These are phyloP conservation scores for Ceratocystis variospora DNA, from an alignment of 2,329 filamentous ascomycete species.

Conservation along the genomic window DNA sequence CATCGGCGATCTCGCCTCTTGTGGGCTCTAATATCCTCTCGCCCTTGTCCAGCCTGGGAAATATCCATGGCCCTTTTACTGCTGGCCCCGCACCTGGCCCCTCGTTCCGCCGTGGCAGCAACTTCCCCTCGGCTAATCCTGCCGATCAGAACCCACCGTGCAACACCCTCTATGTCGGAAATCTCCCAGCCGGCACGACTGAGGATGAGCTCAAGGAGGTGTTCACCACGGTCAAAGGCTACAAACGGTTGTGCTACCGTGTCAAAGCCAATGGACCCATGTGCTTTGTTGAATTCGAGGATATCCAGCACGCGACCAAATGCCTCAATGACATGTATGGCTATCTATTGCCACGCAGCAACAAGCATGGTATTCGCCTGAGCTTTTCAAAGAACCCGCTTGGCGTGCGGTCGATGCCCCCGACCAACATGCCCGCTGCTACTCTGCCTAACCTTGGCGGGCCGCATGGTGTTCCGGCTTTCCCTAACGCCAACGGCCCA, in stretches of 20 bases:
- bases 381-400: slow-evolving; percentile 97
- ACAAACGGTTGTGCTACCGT: slow-evolving; percentile 87
- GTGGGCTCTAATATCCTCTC: slow-evolving; percentile 37
- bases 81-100: slow-evolving; percentile 6
- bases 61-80: neutral
- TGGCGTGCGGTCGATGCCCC: slow-evolving; percentile 69
- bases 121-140: slow-evolving; percentile 77
- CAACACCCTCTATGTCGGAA: slow-evolving; percentile 97
- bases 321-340: slow-evolving; percentile 83
- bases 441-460: slow-evolving; percentile 30
- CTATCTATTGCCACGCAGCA: slow-evolving; percentile 71
- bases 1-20: slow-evolving; percentile 22
- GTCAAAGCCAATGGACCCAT: slow-evolving; percentile 93
- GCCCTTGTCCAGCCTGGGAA: slow-evolving; percentile 23
- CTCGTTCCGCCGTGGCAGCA: slow-evolving; percentile 24
- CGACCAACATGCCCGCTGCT: neutral
- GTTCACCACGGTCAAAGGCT: slow-evolving; percentile 86
- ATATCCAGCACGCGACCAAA: slow-evolving; percentile 82
- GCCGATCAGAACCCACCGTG: slow-evolving; percentile 95
- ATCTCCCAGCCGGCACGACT: slow-evolving; percentile 78
- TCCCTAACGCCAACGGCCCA: slow-evolving; percentile 57
- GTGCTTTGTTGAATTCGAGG: slow-evolving; percentile 98
- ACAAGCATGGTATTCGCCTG: slow-evolving; percentile 85
- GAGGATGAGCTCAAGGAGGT: slow-evolving; percentile 91
- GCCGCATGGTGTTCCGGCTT: slow-evolving; percentile 42